Percentiles rank a stretch among this genome's conserved stretches.
These are phyloP conservation scores for Fusarium setosum DNA, from an alignment of 2,329 filamentous ascomycete genomes.

Conservation along the genomic window DNA sequence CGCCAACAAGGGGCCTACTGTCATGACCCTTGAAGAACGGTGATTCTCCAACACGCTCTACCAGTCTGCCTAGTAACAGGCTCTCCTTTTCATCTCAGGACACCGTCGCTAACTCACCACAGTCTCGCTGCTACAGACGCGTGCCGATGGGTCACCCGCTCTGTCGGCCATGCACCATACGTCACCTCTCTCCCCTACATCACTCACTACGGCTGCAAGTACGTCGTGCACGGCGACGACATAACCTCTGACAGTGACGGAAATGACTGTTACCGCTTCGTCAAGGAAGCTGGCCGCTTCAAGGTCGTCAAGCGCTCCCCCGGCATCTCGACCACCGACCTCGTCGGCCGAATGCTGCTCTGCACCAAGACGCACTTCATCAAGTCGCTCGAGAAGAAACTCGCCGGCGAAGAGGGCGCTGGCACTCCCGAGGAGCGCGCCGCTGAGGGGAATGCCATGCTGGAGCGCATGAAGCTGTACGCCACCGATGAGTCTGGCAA, in stretches of 20 bases:
- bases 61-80: neutral
- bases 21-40: constrained; percentile 95
- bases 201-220: constrained; percentile 92
- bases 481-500: constrained; percentile 87
- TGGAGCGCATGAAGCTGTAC: constrained; percentile 83
- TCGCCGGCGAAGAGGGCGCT: constrained; percentile 78
- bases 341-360: constrained; percentile 97
- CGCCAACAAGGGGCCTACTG: constrained; percentile 96
- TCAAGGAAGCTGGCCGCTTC: constrained; percentile 93
- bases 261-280: constrained; percentile 97
- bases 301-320: constrained; percentile 97
- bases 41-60: constrained; percentile 44
- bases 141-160: constrained; percentile 92
- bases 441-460: constrained; percentile 74
- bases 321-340: constrained; percentile 95
- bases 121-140: constrained; percentile 91
- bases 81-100: neutral
- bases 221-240: constrained; percentile 96
- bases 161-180: constrained; percentile 88
- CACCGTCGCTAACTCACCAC: constrained; percentile 26
- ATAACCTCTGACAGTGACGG: constrained; percentile 95
- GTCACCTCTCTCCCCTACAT: constrained; percentile 96
- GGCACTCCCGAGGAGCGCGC: constrained; percentile 76
- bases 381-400: constrained; percentile 75
- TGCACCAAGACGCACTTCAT: constrained; percentile 97